phyloP scores from a whole-genome alignment of 495 filamentous ascomycete genomes.

The Penicillium paxilli region DNA sequence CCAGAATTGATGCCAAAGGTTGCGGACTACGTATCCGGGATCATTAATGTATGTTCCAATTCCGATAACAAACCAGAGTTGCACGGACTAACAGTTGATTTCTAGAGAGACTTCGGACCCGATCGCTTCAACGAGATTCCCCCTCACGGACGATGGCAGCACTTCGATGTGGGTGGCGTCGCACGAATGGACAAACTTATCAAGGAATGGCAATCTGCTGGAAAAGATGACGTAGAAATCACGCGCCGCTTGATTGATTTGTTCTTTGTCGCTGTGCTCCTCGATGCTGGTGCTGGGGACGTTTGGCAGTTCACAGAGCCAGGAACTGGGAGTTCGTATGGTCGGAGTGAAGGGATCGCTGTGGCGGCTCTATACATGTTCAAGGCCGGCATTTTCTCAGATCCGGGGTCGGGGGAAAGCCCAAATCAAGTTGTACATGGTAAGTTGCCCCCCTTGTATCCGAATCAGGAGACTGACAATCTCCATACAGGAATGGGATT shows the following conservation, averaged over 20 bases:
- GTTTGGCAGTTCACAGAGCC: conserved; percentile 63
- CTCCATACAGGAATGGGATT: conserved; percentile 1
- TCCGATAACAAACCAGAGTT: neutral
- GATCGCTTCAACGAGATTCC: conserved; percentile 54
- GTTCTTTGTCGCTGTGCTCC: conserved; percentile 85
- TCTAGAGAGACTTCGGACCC: conserved; percentile 56
- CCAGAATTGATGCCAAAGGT: conserved; percentile 24
- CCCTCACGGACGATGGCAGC: conserved; percentile 85
- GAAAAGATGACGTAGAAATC: conserved; percentile 67
- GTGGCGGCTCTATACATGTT: conserved; percentile 63
- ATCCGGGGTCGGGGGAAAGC: conserved; percentile 4
- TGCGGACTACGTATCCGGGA: conserved; percentile 32
- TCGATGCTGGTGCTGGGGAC: conserved; percentile 85
- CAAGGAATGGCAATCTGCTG: conserved; percentile 57
- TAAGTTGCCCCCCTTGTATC: too few relatives aligned
- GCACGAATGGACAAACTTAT: conserved; percentile 75
- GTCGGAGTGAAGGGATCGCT: conserved; percentile 59
- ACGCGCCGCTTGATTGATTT: conserved; percentile 79
- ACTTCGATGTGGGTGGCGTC: conserved; percentile 81
- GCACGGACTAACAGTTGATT: neutral
- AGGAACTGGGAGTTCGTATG: conserved; percentile 44
- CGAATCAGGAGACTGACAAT: neutral
- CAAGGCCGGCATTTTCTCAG: conserved; percentile 48
- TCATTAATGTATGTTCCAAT: conserved; percentile 30
- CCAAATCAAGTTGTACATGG: conserved; percentile 26